Evolutionary conservation across 371 early-diverging fungal species (phyloP), one percentile per base, ranked within the genome.

Genomic region (Rhizomucor pusillus): DNA sequence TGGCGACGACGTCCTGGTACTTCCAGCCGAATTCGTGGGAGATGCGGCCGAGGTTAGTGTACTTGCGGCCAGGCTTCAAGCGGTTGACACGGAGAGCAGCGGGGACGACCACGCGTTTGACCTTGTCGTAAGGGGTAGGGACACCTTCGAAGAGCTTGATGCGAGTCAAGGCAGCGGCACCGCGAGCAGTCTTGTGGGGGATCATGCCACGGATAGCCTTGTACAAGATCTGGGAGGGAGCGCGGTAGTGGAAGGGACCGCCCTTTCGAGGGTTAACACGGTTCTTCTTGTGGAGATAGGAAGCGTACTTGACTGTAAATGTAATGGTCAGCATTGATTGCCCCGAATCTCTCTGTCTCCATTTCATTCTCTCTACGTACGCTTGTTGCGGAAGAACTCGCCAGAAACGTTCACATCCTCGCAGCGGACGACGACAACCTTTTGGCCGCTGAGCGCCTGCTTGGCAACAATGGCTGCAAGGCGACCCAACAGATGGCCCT

Each of bases 221-320:
- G 85, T 90, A 93, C 86, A 99, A 94, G 85, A 96, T 93, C 79
- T 94, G 95, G 57, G 96, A 95, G 52, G 99, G 99, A 63, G 99
- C 98, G 65, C 93, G 90, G 93, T 97, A 98, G 79, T 99, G 99
- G 94, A 97, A 99, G 45, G 99, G 91, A 72, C 99, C 99, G 62
- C 69, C 60, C 67, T 89, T 92, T 57, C 75, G 74, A 74, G 99
- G 99, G 90, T 99, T 99, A 69, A 98, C 93, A 72, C 97, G 65
- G 79, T 94, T 93, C 76, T 99, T 98, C 92, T 99, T 99, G 82
- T 91, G 91, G 75, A 99, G 87, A 89, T 91, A 99, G 69, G 85
- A 86, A 76, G 93, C 91, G 89, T 95, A 98, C 88, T 91, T 94
- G 67, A 93, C 93, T 91, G 69, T 39, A 56, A 43, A 41, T 7